Conservation (phyloP, 208 protist genomes). For the Leishmania lainsoni region DNA sequence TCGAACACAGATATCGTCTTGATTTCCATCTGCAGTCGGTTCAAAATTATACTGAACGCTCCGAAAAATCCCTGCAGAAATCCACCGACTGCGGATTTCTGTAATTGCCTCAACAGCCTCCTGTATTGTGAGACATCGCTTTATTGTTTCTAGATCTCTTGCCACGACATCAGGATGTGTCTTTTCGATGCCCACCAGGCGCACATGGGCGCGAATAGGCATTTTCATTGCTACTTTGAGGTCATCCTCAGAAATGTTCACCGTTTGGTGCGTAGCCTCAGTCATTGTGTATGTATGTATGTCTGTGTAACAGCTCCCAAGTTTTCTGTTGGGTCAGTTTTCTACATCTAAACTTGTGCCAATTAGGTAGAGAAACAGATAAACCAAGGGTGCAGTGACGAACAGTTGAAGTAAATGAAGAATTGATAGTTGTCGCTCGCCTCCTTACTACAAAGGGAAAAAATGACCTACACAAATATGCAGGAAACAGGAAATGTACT, state of each 20-base stretch:
- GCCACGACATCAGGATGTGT: constrained; percentile 72
- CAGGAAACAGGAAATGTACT: background rate
- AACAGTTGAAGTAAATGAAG: background rate
- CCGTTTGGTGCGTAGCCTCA: constrained; percentile 3
- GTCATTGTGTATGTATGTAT: constrained; percentile 15
- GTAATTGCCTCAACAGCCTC: constrained; percentile 59
- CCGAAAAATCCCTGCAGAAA: constrained; percentile 66
- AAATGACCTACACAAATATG: background rate
- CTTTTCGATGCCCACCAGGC: constrained; percentile 48
- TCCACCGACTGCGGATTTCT: constrained; percentile 59
- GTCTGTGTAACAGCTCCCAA: background rate
- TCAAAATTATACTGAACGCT: constrained; percentile 86
- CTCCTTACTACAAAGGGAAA: background rate
- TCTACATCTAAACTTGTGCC: background rate
- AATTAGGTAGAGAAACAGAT: background rate
- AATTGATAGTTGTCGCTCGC: background rate
- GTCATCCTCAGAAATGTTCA: constrained; percentile 63
- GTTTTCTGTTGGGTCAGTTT: background rate
- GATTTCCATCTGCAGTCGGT: constrained; percentile 65
- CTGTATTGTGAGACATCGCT: constrained; percentile 61
- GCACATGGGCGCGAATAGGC: constrained; percentile 71
- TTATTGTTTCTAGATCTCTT: constrained; percentile 77
- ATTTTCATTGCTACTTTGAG: constrained; percentile 44
- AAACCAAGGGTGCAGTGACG: background rate
- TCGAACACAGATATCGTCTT: constrained; percentile 75